Base-by-base conservation (phyloP, 1,139 yeast genomes). In the Wickerhamomyces sp. region DNA sequence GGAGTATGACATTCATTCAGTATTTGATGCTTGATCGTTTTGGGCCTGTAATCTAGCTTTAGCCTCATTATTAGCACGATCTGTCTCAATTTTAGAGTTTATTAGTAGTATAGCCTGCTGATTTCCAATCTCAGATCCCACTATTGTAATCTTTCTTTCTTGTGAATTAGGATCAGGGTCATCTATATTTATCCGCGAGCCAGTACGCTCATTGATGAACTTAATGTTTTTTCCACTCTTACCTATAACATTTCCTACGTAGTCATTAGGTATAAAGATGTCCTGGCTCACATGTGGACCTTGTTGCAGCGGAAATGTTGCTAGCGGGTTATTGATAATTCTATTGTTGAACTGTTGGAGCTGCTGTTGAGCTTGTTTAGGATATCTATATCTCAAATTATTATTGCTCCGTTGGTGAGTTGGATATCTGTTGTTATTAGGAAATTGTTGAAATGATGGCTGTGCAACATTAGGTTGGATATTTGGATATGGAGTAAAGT, bases 201-300 rank as follows among this genome's bases (percentile, higher is more conserved):
- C 92, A 33, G 92, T 79, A 36, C 78, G 70, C 47, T 81, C 83
- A 49, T 95, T 75, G 35, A 88, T 81, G 46, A 84, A 88, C 55
- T 81, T 85, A 43, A 88, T 83, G 54, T 81, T 85, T 54, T 81
- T 78, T 20, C 96, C 96, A 29, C 88, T 88, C 61, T 81, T 85
- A 7, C 96, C 96, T 48, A 88, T 88, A 17, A 88, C 83, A 28
- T 87, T 78, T 0, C 96, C 96, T 36, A 87, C 90, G 60, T 72
- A 81, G 34, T 76, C 74, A 55, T 84, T 83, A 28, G 95, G 90
- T 33, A 88, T 88, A 50, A 66, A 81, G 3, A 87, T 67, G 46
- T 84, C 90, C 59, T 85, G 89, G 43, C 46, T 18, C 5, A 43
- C 31, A n/a, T 28, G 37, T 15, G 38, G 36, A 10, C 30, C 42